phyloP scores from a whole-genome alignment of 768 basidiomycete species.

The Ramaria sp. region DNA sequence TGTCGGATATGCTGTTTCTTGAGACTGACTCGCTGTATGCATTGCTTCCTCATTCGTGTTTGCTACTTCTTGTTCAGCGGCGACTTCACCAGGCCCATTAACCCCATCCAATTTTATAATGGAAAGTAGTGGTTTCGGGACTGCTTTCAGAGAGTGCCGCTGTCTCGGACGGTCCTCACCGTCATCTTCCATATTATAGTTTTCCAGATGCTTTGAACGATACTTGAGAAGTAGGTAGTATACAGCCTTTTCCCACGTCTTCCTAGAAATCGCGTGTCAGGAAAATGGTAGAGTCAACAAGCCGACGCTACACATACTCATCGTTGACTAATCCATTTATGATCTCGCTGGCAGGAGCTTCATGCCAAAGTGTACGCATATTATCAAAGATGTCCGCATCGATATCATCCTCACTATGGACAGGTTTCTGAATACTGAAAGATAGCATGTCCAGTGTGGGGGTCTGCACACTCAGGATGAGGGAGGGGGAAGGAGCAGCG shows the following conservation, averaged over 20 bases:
- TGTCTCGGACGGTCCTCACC: slow-evolving; percentile 14
- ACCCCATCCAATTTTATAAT: neutral
- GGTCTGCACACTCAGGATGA: slow-evolving; percentile 30
- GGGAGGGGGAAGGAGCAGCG: slow-evolving; percentile 21
- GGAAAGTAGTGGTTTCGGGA: neutral
- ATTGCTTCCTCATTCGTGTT: neutral
- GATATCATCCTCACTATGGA: slow-evolving; percentile 51
- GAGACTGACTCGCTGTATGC: neutral
- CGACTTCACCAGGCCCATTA: neutral
- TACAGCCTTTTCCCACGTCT: slow-evolving; percentile 93
- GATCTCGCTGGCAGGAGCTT: slow-evolving; percentile 62
- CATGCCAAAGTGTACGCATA: slow-evolving; percentile 86
- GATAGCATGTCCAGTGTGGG: slow-evolving; percentile 43
- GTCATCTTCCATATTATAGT: slow-evolving; percentile 59
- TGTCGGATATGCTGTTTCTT: slow-evolving; percentile 11
- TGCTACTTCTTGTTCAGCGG: neutral
- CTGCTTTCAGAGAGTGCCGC: slow-evolving; percentile 9
- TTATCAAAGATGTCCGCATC: slow-evolving; percentile 88
- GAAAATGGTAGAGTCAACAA: neutral
- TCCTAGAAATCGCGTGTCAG: slow-evolving; percentile 32
- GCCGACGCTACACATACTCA: slow-evolving; percentile 22
- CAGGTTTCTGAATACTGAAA: slow-evolving; percentile 56
- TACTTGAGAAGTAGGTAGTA: slow-evolving; percentile 87
- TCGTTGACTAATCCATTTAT: slow-evolving; percentile 45
- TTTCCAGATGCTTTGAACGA: slow-evolving; percentile 60